A percentile compares a stretch with the other conserved stretches of the same genome.
These are phyloP conservation scores for Datura wrightii DNA, from an alignment of 257 asterid species.

Conservation along the genomic window DNA sequence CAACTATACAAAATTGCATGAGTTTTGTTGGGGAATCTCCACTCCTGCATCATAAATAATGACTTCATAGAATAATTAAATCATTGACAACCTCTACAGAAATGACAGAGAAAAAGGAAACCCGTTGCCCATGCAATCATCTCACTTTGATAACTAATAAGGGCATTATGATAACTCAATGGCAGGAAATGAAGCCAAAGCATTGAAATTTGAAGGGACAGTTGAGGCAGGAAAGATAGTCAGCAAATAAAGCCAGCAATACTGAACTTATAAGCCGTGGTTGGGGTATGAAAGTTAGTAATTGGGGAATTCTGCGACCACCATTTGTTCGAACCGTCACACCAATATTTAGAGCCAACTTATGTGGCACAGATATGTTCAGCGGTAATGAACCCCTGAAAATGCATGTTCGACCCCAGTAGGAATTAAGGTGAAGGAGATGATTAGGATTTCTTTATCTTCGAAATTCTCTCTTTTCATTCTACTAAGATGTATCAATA, in stretches of 20 bases:
- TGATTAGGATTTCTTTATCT: background rate
- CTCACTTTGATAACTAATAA: background rate
- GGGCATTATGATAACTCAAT: slow-evolving; percentile 11
- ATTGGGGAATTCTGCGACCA: background rate
- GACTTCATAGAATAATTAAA: slow-evolving; percentile 12
- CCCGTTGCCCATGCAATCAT: background rate
- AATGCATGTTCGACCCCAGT: background rate
- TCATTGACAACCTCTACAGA: slow-evolving; percentile 15
- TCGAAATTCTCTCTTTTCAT: background rate
- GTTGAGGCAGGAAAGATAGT: background rate
- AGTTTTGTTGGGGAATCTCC: background rate
- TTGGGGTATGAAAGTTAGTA: slow-evolving; percentile 4
- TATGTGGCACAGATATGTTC: background rate
- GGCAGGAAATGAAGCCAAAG: slow-evolving; percentile 1
- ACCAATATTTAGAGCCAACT: background rate
- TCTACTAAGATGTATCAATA: background rate
- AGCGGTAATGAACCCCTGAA: background rate
- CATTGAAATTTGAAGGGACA: background rate
- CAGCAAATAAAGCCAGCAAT: background rate
- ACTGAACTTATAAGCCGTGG: background rate
- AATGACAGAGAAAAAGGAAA: background rate
- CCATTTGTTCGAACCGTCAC: background rate
- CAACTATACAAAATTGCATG: background rate
- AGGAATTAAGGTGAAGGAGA: background rate
- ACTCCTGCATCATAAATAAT: background rate